Evolutionary conservation across 164 flowering plant genomes (phyloP), one percentile per base, ranked within the genome.

Genomic region (Houttuynia cordata): DNA sequence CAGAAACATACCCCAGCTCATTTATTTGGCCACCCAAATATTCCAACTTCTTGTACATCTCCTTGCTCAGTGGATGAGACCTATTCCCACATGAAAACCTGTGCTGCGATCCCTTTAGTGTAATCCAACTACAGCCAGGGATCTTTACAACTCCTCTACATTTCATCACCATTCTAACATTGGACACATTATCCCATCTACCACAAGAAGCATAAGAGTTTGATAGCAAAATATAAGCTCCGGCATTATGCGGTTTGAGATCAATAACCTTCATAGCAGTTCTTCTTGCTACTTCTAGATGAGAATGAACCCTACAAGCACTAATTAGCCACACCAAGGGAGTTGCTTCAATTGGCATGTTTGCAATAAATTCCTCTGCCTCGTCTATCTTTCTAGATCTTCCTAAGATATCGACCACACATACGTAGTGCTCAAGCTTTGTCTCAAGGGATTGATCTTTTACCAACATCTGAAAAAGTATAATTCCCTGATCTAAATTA

Each of bases 381-480:
- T 57, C 62, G 50, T 63, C 63, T 62, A 68, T 30, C 8, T 68
- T 45, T 25, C 71, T 63, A 20, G 55, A 63, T 59, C 67, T 41
- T 19, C 67, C 71, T 30, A 68, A 49, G 15, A 68, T 54, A 53
- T 63, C 67, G 39, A 63, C 67, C 67, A 68, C 63, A n/a, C 71
- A 68, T 20, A 37, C 55, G 20, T 53, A 68, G 60, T 59, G 63
- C 55, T 68, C 67, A 30, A 52, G 62, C 67, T 59, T 58, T 53
- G 62, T 55, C 0, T 58, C 58, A n/a, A 63, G 30, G 6, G 55
- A 51, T 21, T 55, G 62, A 54, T 58, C 63, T 14, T 30, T 52
- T 14, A 24, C 59, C 53, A 68, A 34, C 54, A 52, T 15, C 19
- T 52, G 39, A 22, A 68, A 63, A 59, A 62, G 59, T 1, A 51